phyloP scores from a whole-genome alignment of 179 eudicot genomes.

The Camellia oleifera region DNA sequence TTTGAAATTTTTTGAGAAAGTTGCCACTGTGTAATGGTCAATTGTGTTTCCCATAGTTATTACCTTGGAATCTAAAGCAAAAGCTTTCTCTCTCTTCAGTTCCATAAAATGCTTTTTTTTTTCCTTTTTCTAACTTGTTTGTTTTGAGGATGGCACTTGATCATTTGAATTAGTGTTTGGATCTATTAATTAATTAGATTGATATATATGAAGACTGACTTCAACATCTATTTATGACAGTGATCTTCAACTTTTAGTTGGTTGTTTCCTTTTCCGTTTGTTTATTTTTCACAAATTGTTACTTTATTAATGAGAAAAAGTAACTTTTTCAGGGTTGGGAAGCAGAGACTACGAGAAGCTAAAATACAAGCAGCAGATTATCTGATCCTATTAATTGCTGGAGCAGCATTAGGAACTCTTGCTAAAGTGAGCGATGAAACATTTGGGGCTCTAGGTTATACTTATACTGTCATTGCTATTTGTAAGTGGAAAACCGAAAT shows the following conservation, averaged over 20 bases:
- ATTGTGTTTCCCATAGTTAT: too few relatives aligned
- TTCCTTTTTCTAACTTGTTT: too few relatives aligned
- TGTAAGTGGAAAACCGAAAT: slow-evolving; percentile 58
- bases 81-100: too few relatives aligned
- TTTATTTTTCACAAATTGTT: neutral
- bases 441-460: slow-evolving; percentile 83
- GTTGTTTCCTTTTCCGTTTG: neutral
- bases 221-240: too few relatives aligned
- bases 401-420: slow-evolving; percentile 89
- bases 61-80: too few relatives aligned
- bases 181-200: too few relatives aligned
- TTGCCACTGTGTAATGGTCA: neutral
- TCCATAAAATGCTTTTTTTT: too few relatives aligned
- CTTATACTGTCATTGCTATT: slow-evolving; percentile 85
- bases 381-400: slow-evolving; percentile 83
- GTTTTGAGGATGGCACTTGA: too few relatives aligned
- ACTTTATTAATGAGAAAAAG: neutral
- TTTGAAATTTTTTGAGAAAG: neutral
- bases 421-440: slow-evolving; percentile 78
- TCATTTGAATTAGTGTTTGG: too few relatives aligned
- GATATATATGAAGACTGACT: too few relatives aligned
- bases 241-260: too few relatives aligned
- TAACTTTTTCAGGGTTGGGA: slow-evolving; percentile 53
- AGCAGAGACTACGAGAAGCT: slow-evolving; percentile 89
- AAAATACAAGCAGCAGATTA: slow-evolving; percentile 82